Evolutionary conservation across 1,284 basidiomycete species (phyloP), one percentile per base, ranked within the genome.

Genomic region (Dichomitus squalens): DNA sequence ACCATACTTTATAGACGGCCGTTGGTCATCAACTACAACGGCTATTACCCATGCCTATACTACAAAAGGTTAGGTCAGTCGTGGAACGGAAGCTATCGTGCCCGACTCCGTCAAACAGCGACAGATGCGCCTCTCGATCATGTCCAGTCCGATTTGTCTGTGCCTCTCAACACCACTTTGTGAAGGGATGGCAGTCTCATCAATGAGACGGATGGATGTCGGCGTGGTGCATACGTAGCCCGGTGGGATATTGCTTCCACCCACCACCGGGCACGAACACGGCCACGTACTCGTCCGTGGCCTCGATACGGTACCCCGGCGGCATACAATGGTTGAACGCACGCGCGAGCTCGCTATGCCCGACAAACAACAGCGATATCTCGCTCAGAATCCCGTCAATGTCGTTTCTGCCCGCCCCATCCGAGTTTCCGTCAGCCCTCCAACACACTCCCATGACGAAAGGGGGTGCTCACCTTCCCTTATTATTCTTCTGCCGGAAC

Each of bases 251-350:
- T 25, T 53, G 41, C 9, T 46, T 57, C 61, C 60, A 62, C 8
- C 49, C 52, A 1, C 23, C 25, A 4, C 18, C 14, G 4, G 58
- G 55, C 11, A 40, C 49, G 35, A 55, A 59, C 35, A 63, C 58
- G 21, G 55, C 49, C 14, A 59, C 53, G 18, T 63, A 63, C 33
- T 38, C 33, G 11, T 25, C 21, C 25, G 46, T 41, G 0, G 61
- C 56, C 49, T 63, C 61, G 33, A 63, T 7, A 6, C 50, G 20
- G 14, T 57, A 59, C n/a, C 61, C 61, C 1, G 61, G 58, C 18
- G 58, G 58, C 18, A 63, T 31, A 16, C 53, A 39, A 18, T 49
- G 46, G 33, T 57, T 59, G 40, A 63, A 55, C 38, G 23, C 20
- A 1, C 49, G 36, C 36, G 58, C 58, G 18, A 59, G 34, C 25